Conservation (phyloP, 1,284 basidiomycete genomes). For the Thelephora terrestris region DNA sequence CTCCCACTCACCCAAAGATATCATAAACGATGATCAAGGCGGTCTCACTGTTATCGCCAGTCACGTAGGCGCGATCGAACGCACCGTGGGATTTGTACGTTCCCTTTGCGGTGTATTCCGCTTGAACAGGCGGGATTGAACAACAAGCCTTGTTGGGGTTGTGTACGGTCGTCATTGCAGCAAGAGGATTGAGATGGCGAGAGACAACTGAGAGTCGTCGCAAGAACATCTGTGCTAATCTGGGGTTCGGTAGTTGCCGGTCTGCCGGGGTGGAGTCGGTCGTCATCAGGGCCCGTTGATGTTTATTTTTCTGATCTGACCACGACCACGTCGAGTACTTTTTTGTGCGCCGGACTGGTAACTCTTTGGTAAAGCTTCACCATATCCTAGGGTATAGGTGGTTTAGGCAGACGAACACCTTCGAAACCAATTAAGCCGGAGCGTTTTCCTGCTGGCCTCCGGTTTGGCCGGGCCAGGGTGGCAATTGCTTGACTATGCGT, state of each 20-base stretch:
- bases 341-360: slow-evolving; percentile 25
- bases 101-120: slow-evolving; percentile 43
- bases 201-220: slow-evolving; percentile 20
- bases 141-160: slow-evolving; percentile 53
- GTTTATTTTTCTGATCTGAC: slow-evolving; percentile 12
- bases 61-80: slow-evolving; percentile 39
- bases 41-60: slow-evolving; percentile 37
- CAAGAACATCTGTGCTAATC: not conserved
- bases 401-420: slow-evolving; percentile 26
- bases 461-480: slow-evolving; percentile 32
- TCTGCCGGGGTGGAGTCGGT: not conserved
- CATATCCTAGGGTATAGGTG: slow-evolving; percentile 40
- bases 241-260: not conserved
- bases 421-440: slow-evolving; percentile 74
- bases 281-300: not conserved
- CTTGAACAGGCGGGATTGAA: slow-evolving; percentile 42
- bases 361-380: slow-evolving; percentile 29
- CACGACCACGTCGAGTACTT: slow-evolving; percentile 30
- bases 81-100: slow-evolving; percentile 31
- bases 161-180: slow-evolving; percentile 32
- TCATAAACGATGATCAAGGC: slow-evolving; percentile 53
- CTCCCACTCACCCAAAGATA: slow-evolving; percentile 44
- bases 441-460: slow-evolving; percentile 38
- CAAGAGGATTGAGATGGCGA: slow-evolving; percentile 29
- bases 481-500: slow-evolving; percentile 68